Evolutionary conservation across 2,329 filamentous ascomycete species (phyloP).

Genomic region (Metarhizium robertsii): DNA sequence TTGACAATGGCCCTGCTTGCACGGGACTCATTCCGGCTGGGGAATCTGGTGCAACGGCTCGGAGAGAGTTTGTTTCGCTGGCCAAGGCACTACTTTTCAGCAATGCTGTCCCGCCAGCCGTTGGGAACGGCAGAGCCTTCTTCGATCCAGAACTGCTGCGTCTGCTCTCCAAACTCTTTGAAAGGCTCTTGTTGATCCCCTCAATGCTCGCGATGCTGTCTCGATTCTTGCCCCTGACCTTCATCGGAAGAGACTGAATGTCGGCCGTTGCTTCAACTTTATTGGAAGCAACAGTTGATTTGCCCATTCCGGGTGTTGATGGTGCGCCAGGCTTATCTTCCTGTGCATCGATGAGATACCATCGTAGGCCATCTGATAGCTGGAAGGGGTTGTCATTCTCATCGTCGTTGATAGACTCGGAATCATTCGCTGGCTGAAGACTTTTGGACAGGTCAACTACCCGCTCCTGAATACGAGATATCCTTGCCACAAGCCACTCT

Average conservation of each 20-base stretch:
- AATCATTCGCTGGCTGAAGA: conserved; percentile 42
- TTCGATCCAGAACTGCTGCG: conserved; percentile 81
- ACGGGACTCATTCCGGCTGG: conserved; percentile 31
- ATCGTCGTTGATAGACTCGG: conserved; percentile 45
- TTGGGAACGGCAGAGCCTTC: conserved; percentile 54
- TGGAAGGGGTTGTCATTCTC: conserved; percentile 97
- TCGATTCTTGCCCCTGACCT: conserved; percentile 33
- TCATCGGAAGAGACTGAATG: conserved; percentile 41
- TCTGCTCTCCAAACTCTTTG: conserved; percentile 83
- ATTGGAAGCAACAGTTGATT: conserved; percentile 82
- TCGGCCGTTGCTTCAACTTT: conserved; percentile 80
- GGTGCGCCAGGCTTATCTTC: conserved; percentile 91
- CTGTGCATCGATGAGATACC: conserved; percentile 89
- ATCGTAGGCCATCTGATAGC: conserved; percentile 84
- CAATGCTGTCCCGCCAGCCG: conserved; percentile 29
- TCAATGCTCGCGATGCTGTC: conserved; percentile 51
- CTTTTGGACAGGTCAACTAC: conserved; percentile 87
- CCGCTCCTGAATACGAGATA: conserved; percentile 82
- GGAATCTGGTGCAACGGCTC: conserved; percentile 35
- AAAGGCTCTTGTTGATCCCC: conserved; percentile 67
- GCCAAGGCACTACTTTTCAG: conserved; percentile 42
- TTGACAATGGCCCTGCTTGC: conserved; percentile 19
- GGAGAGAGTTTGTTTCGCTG: conserved; percentile 51
- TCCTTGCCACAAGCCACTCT: conserved; percentile 95
- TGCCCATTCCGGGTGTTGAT: conserved; percentile 83